These are phyloP conservation scores for Hanseniaspora uvarum DNA, from an alignment of 1,139 yeast genomes.

Conservation along the genomic window DNA sequence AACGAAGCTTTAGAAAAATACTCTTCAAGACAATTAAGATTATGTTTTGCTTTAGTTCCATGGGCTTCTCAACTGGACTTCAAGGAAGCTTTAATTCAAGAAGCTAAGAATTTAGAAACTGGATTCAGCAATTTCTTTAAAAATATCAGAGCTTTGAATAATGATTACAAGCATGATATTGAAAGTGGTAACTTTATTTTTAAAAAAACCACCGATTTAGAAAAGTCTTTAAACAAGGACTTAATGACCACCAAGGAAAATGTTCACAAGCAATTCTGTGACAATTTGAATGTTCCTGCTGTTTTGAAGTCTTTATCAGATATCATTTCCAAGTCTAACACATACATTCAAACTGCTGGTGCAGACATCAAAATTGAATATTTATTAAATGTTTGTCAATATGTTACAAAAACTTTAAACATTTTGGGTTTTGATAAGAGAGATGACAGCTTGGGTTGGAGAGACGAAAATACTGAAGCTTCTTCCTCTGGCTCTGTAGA, in stretches of 20 bases:
- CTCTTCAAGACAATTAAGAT: constrained; percentile 70
- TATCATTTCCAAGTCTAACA: constrained; percentile 59
- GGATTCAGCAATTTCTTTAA: constrained; percentile 73
- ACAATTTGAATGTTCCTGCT: constrained; percentile 69
- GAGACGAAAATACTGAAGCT: constrained; percentile 29
- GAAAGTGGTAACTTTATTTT: constrained; percentile 41
- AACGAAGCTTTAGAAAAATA: constrained; percentile 71
- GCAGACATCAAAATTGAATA: constrained; percentile 54
- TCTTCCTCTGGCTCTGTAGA: constrained; percentile 37
- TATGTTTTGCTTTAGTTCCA: constrained; percentile 79
- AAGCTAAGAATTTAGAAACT: constrained; percentile 67
- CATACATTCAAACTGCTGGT: constrained; percentile 51
- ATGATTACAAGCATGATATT: constrained; percentile 42
- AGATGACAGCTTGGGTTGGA: constrained; percentile 72
- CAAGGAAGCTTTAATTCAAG: constrained; percentile 66
- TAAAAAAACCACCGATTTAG: constrained; percentile 45
- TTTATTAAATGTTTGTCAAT: constrained; percentile 51
- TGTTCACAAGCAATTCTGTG: constrained; percentile 74
- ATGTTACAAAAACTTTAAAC: constrained; percentile 58
- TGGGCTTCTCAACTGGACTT: constrained; percentile 93
- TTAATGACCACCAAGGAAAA: constrained; percentile 47
- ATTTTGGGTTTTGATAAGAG: constrained; percentile 69
- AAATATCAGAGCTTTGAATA: constrained; percentile 64
- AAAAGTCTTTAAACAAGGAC: constrained; percentile 46
- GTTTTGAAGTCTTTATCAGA: constrained; percentile 59